Evolutionary conservation across 2,329 filamentous ascomycete genomes (phyloP).

Genomic region (Macrophomina phaseolina): DNA sequence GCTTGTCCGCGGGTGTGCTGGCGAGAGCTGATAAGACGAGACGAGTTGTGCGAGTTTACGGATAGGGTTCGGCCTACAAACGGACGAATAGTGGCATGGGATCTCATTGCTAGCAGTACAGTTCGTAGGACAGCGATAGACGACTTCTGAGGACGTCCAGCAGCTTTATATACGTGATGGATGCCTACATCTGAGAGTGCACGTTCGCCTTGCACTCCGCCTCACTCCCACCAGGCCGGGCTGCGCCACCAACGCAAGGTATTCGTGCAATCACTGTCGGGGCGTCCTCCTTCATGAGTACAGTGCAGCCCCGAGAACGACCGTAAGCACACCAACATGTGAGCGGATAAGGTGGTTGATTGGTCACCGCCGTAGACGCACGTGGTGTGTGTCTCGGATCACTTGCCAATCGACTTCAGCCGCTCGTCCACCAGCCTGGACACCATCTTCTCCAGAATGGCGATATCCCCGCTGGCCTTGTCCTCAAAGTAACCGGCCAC

Average conservation of each 20-base stretch:
- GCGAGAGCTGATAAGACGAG: constrained; percentile 21
- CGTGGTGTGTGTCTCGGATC: constrained; percentile 26
- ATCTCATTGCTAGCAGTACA: neutral
- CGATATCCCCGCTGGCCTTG: constrained; percentile 56
- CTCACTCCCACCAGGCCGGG: constrained; percentile 25
- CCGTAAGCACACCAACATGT: constrained; percentile 11
- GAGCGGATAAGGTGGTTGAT: neutral
- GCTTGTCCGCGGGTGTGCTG: constrained; percentile 10
- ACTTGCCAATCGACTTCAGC: constrained; percentile 52
- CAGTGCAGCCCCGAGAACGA: constrained; percentile 7
- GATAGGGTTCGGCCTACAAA: neutral
- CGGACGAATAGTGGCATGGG: constrained; percentile 5
- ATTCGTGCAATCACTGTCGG: constrained; percentile 17
- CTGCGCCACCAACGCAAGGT: constrained; percentile 22
- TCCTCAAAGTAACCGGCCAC: constrained; percentile 76
- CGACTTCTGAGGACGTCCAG: constrained; percentile 13
- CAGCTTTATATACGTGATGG: constrained; percentile 25
- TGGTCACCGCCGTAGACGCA: neutral
- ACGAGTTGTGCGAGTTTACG: constrained; percentile 9
- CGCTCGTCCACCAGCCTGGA: constrained; percentile 76
- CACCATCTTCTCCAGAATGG: constrained; percentile 59
- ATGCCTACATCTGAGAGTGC: constrained; percentile 11
- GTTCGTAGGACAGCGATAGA: constrained; percentile 6
- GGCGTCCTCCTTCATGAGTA: constrained; percentile 18
- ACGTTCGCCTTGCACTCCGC: constrained; percentile 24